Conservation (phyloP, 2,329 filamentous ascomycete genomes). For the Phyllosticta citriasiana region DNA sequence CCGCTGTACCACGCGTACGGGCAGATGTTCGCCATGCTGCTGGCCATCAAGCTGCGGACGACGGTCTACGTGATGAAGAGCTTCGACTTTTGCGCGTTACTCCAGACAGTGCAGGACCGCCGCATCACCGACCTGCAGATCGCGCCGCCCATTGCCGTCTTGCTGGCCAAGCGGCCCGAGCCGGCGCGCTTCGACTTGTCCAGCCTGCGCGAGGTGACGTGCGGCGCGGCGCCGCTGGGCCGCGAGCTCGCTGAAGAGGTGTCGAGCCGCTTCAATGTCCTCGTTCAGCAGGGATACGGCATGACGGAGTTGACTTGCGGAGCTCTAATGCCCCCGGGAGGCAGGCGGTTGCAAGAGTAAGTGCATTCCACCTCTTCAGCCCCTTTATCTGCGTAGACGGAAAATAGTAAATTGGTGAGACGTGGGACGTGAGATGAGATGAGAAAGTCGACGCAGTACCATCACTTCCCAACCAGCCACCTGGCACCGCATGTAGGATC, state of each 20-base stretch:
- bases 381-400: neutral
- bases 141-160: slow-evolving; percentile 67
- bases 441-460: slow-evolving; percentile 19
- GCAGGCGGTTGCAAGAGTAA: neutral
- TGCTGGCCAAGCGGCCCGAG: slow-evolving; percentile 60
- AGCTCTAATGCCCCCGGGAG: slow-evolving; percentile 20
- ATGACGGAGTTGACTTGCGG: slow-evolving; percentile 59
- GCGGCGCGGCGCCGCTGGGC: slow-evolving; percentile 58
- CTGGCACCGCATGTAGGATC: slow-evolving; percentile 46
- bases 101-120: slow-evolving; percentile 57
- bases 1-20: slow-evolving; percentile 48
- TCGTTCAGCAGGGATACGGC: slow-evolving; percentile 67
- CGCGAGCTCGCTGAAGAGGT: slow-evolving; percentile 39
- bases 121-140: slow-evolving; percentile 56
- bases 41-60: slow-evolving; percentile 43
- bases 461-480: slow-evolving; percentile 56
- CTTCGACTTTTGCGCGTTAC: slow-evolving; percentile 65
- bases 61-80: slow-evolving; percentile 69
- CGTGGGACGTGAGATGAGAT: neutral
- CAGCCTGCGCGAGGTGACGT: slow-evolving; percentile 49
- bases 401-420: neutral
- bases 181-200: slow-evolving; percentile 58
- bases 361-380: neutral
- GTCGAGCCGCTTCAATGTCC: slow-evolving; percentile 46
- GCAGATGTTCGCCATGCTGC: slow-evolving; percentile 60